phyloP scores from a whole-genome alignment of 2,329 filamentous ascomycete genomes.

The Tolypocladium nubicola region DNA sequence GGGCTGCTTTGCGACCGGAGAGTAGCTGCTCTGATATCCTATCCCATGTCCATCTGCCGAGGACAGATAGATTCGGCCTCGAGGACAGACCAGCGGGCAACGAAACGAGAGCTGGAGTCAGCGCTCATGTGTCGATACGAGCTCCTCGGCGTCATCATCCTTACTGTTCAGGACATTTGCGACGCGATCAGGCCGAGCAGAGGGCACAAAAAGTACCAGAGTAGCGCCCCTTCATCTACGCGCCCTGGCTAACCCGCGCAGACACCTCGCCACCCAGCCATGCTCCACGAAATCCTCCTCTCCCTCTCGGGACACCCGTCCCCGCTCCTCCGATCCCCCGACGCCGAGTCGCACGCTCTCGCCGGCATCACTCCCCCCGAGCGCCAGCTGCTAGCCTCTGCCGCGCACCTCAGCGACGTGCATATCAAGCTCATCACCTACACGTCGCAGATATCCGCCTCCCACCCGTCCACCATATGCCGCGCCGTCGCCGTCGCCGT shows the following conservation, averaged over 20 bases:
- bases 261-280: conserved; percentile 25
- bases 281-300: conserved; percentile 98
- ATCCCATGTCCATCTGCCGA: neutral
- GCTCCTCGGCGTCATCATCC: conserved; percentile 37
- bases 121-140: conserved; percentile 43
- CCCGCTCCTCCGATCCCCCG: conserved; percentile 59
- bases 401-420: conserved; percentile 67
- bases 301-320: conserved; percentile 91
- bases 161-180: conserved; percentile 33
- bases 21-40: neutral
- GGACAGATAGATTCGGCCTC: too few species aligned
- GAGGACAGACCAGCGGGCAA: neutral
- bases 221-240: too few species aligned
- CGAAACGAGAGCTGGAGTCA: neutral
- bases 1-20: neutral
- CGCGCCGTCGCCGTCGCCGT: conserved; percentile 78
- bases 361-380: conserved; percentile 64
- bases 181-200: conserved; percentile 27
- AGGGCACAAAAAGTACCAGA: conserved; percentile 11
- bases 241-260: neutral
- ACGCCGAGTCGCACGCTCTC: conserved; percentile 33
- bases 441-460: conserved; percentile 54
- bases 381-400: conserved; percentile 65
- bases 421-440: conserved; percentile 63
- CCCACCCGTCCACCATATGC: conserved; percentile 73